phyloP scores from a whole-genome alignment of 257 asterid species.

The Penstemon newberryi region DNA sequence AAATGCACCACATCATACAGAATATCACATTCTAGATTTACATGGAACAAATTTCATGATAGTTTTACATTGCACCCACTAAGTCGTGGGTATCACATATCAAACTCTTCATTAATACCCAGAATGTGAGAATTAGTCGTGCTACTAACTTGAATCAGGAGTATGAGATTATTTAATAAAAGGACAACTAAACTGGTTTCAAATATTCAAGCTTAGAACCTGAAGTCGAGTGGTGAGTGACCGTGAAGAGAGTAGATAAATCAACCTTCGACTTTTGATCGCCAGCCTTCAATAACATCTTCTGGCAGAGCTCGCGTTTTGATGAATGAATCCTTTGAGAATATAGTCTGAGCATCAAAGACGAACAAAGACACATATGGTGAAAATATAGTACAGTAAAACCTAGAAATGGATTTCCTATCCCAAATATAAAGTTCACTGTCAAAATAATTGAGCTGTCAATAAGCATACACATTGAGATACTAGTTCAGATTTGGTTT shows the following conservation, averaged over 20 bases:
- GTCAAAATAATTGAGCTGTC: neutral
- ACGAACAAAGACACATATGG: neutral
- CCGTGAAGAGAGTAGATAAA: constrained; percentile 8
- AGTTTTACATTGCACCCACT: neutral
- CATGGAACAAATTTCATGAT: neutral
- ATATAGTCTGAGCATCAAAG: constrained; percentile 55
- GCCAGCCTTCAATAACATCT: constrained; percentile 94
- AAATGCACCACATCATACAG: too few relatives aligned
- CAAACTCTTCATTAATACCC: neutral
- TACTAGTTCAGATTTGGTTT: too few relatives aligned
- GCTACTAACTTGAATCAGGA: neutral
- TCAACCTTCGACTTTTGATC: constrained; percentile 80
- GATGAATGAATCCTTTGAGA: constrained; percentile 73
- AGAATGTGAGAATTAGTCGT: neutral
- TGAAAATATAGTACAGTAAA: too few relatives aligned
- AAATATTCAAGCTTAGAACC: constrained; percentile 6
- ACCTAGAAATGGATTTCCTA: too few relatives aligned
- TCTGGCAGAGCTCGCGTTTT: constrained; percentile 63
- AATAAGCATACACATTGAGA: neutral
- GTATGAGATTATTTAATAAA: neutral
- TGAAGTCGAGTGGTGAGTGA: constrained; percentile 3
- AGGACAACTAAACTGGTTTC: neutral
- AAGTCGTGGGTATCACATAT: neutral
- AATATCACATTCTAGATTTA: neutral
- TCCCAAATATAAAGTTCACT: neutral